A percentile compares a stretch with the other conserved stretches of the same genome.
Evolutionary conservation across 164 flowering plant genomes (phyloP).

Genomic region (Aristolochia californica): DNA sequence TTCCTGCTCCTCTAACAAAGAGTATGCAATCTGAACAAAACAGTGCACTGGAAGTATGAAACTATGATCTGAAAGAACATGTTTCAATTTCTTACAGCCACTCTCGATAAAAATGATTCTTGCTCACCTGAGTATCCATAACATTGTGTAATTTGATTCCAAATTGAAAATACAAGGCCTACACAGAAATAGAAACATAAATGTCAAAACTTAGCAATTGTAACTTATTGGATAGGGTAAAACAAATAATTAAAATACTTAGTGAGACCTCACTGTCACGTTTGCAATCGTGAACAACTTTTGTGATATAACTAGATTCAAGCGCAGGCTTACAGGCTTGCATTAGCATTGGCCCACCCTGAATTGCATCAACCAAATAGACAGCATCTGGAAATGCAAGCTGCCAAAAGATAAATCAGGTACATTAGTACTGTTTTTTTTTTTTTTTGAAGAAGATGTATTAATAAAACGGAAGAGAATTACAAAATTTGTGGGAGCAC

Average conservation of each 20-base stretch:
- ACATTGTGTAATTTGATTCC: constrained; percentile 85
- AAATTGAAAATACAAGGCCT: constrained; percentile 84
- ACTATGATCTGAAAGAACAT: too few relatives aligned
- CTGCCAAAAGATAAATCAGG: constrained; percentile 29
- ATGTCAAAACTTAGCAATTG: too few relatives aligned
- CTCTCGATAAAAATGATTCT: too few relatives aligned
- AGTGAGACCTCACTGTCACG: constrained; percentile 95
- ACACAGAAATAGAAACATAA: constrained; percentile 10
- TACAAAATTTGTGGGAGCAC: too few relatives aligned
- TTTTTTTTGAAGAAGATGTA: too few relatives aligned
- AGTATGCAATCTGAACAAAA: constrained; percentile 63
- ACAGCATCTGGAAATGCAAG: constrained; percentile 87
- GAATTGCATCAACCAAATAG: constrained; percentile 78
- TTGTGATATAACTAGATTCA: constrained; percentile 83
- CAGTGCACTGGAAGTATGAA: background rate
- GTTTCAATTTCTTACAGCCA: too few relatives aligned
- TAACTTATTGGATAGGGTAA: too few relatives aligned
- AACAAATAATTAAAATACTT: constrained; percentile 1
- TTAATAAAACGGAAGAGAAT: too few relatives aligned
- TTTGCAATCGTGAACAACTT: constrained; percentile 98
- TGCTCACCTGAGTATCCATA: constrained; percentile 78
- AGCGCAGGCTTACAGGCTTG: constrained; percentile 98
- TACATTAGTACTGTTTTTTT: too few relatives aligned
- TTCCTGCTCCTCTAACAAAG: constrained; percentile 82
- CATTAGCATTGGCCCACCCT: constrained; percentile 71